Evolutionary conservation across 345 rosid genomes (phyloP), one percentile per base, ranked within the genome.

Genomic region (Raphanus sativus): DNA sequence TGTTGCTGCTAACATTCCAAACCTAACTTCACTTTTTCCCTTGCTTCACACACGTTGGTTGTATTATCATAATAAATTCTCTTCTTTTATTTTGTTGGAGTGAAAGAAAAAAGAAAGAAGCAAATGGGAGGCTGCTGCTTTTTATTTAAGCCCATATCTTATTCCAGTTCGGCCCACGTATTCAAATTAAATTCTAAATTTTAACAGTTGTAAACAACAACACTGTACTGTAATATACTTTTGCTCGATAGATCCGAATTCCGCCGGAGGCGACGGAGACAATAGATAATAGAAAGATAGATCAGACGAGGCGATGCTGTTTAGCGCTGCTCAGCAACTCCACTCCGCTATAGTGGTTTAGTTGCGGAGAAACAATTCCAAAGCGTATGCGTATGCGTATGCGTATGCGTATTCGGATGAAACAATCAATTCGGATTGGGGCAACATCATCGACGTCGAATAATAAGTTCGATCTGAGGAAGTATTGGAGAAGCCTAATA

Each of bases 401-500:
- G 16, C 21, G 21, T 0, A 1, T n/a, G n/a, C n/a, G n/a, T n/a
- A n/a, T n/a, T n/a, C n/a, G 21, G 21, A 26, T 66, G 76, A 60
- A 50, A 24, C 73, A 45, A 45, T 50, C 84, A n/a, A 50, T 86
- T 75, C 90, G 87, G 0, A 21, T 21, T 21, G 21, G 21, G 21
- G 21, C 21, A 21, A 0, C 21, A 21, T 85, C 80, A 70, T 73
- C 74, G 4, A 76, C 82, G 30, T 67, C 87, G 30, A 54, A 36
- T 36, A 21, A 21, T 21, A 40, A 76, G 12, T 95, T 95, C 86
- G 97, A 95, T 80, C 82, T 95, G 10, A 89, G 78, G 89, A 84
- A 88, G 32, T 95, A 95, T 69, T 95, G 98, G 99, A 74, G 79
- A 3, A 83, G 86, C 24, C 84, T 92, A 28, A 90, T 83, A 8